Conservation (phyloP, 2,329 filamentous ascomycete species). For the Cercospora citrullina region DNA sequence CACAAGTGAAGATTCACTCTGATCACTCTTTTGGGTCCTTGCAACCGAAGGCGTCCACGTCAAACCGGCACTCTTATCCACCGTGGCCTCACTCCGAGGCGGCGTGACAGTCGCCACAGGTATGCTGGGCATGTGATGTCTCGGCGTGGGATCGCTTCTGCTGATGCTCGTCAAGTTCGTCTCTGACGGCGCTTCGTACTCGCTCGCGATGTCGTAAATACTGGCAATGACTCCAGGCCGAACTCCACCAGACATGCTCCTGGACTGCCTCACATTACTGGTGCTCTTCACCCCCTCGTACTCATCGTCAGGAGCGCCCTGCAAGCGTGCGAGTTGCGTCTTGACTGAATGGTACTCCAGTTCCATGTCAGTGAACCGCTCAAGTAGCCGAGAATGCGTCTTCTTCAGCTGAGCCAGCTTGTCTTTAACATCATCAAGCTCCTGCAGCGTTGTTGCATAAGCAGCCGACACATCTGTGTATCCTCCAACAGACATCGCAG, state of each 20-base stretch:
- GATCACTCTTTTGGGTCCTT: constrained; percentile 17
- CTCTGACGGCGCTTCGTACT: constrained; percentile 23
- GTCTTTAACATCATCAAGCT: constrained; percentile 49
- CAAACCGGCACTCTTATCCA: constrained; percentile 27
- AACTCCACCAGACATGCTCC: constrained; percentile 25
- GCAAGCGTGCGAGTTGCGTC: constrained; percentile 30
- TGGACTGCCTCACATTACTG: constrained; percentile 9
- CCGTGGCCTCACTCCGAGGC: constrained; percentile 26
- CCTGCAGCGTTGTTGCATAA: constrained; percentile 26
- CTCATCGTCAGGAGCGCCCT: constrained; percentile 17
- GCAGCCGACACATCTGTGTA: constrained; percentile 7
- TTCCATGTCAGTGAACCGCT: constrained; percentile 52
- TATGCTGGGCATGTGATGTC: constrained; percentile 13
- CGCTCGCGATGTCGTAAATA: constrained; percentile 29
- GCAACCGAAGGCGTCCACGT: constrained; percentile 30
- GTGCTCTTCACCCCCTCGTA: constrained; percentile 10
- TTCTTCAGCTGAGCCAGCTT: constrained; percentile 54
- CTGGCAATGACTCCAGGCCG: constrained; percentile 26
- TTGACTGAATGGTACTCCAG: constrained; percentile 37
- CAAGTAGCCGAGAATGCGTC: constrained; percentile 52
- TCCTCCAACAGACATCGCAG: constrained; percentile 4
- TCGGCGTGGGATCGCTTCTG: constrained; percentile 28
- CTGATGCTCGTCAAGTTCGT: constrained; percentile 20
- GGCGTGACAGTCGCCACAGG: constrained; percentile 24
- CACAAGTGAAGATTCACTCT: constrained; percentile 27